phyloP scores from a whole-genome alignment of 2,329 filamentous ascomycete genomes.

The Diaporthe velutina region DNA sequence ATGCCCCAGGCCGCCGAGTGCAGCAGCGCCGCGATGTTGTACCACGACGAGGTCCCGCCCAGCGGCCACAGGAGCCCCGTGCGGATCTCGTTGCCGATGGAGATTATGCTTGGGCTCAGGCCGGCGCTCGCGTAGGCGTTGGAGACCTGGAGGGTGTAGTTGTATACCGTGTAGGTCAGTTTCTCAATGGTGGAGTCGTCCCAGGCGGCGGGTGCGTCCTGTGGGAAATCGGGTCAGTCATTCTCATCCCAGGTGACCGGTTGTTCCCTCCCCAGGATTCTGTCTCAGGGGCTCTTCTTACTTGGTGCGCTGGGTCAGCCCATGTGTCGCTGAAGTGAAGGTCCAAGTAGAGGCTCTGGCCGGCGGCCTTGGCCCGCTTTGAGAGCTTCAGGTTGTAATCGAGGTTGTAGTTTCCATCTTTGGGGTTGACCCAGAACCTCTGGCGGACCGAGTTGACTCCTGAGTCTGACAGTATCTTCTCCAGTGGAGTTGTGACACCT shows the following conservation, averaged over 20 bases:
- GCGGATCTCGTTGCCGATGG: slow-evolving; percentile 81
- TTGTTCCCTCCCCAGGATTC: fast-evolving
- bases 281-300: not conserved
- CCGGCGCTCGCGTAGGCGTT: slow-evolving; percentile 71
- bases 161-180: slow-evolving; percentile 73
- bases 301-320: slow-evolving; percentile 76
- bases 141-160: slow-evolving; percentile 74
- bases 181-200: slow-evolving; percentile 65
- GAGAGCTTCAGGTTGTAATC: slow-evolving; percentile 78
- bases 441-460: slow-evolving; percentile 69
- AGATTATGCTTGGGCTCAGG: slow-evolving; percentile 71
- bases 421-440: slow-evolving; percentile 78
- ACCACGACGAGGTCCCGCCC: slow-evolving; percentile 67
- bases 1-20: slow-evolving; percentile 74
- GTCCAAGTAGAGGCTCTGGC: slow-evolving; percentile 71
- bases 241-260: too few species aligned
- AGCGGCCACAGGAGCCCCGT: slow-evolving; percentile 76
- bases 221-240: not conserved
- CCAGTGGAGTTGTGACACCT: slow-evolving; percentile 67
- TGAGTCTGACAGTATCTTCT: slow-evolving; percentile 70
- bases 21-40: slow-evolving; percentile 73
- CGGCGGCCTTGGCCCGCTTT: slow-evolving; percentile 72
- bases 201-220: slow-evolving; percentile 72
- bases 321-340: slow-evolving; percentile 78
- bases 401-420: slow-evolving; percentile 75